Evolutionary conservation across 139 green algal genomes (phyloP).

Genomic region (Pleodorina starrii): DNA sequence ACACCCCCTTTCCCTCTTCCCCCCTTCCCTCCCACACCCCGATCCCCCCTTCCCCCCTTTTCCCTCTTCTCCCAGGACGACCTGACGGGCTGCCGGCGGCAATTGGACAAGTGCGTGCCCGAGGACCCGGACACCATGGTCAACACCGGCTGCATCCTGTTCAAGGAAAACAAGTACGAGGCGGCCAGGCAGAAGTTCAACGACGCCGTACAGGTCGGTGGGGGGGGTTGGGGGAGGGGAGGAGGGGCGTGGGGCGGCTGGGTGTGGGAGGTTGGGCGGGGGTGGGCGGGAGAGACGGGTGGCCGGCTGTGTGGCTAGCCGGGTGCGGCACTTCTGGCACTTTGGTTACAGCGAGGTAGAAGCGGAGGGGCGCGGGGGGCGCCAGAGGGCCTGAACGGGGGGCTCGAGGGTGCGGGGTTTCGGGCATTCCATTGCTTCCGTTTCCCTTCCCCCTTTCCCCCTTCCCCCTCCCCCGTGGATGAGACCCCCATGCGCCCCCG

Average conservation of each 20-base stretch:
- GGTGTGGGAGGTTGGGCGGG: too few relatives aligned
- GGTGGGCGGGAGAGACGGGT: background rate
- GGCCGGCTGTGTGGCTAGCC: too few relatives aligned
- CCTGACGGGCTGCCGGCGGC: conserved; percentile 74
- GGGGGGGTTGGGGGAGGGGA: background rate
- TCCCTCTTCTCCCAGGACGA: conserved; percentile 63
- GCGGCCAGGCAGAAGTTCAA: conserved; percentile 75
- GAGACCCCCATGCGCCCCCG: background rate
- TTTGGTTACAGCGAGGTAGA: too few relatives aligned
- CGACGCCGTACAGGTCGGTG: conserved; percentile 64
- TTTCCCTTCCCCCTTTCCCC: too few relatives aligned
- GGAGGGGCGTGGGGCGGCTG: background rate
- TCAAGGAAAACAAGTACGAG: conserved; percentile 79
- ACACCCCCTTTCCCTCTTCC: background rate
- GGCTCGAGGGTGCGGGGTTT: too few relatives aligned
- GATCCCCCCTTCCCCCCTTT: background rate
- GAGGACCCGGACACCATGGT: conserved; percentile 73
- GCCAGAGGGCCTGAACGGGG: too few relatives aligned
- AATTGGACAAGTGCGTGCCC: conserved; percentile 74
- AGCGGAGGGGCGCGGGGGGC: too few relatives aligned
- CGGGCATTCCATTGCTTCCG: too few relatives aligned
- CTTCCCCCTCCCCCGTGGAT: too few relatives aligned
- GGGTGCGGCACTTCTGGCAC: too few relatives aligned
- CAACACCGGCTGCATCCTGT: conserved; percentile 83
- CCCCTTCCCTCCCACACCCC: background rate